Evolutionary conservation across 2,329 filamentous ascomycete genomes (phyloP), one percentile per base, ranked within the genome.

Genomic region (Fusarium nygamai): DNA sequence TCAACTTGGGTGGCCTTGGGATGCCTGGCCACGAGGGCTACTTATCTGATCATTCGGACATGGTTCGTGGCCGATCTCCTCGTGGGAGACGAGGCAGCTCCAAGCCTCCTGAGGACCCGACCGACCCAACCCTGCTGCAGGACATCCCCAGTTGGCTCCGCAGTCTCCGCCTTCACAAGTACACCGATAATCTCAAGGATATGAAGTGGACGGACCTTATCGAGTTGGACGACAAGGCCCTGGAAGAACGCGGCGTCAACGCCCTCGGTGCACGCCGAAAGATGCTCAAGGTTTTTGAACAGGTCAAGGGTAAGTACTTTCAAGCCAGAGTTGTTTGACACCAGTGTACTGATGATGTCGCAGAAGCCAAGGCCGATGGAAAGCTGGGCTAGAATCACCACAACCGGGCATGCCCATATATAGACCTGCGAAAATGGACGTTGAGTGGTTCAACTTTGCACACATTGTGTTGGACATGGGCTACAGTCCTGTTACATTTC

Each of bases 271-370:
- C 96, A 24, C 89, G 96, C 77, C 93, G 96, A 82, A 99, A 99
- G 89, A 97, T 99, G 94, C 86, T 99, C 70, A 99, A 99, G 90
- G 96, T 98, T 64, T 98, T 98, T 84, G 96, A 98, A 79, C 95
- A 98, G 86, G 96, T 98, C 80, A 94, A 91, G 84, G 93, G 90
- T 91, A 84, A 73, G 85, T 78, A 47, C 24, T 46, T 22, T 43
- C 12, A 20, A n/a, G 17, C 24, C 19, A 44, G 8, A 27, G 7
- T 27, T 27, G 24, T 17, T 24, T n/a, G 22, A 47, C 29, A 60
- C 31, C 24, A 57, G 54, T 41, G 24, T 51, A 56, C 78, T 82
- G 47, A 81, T 66, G 17, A 51, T 22, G 4, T 16, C 33, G 66
- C 78, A 91, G 92, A 94, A 80, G 93, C 93, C 76, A 93, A 92